Percentiles rank a stretch among this genome's conserved stretches.
Evolutionary conservation across 805 yeast species (phyloP).

Genomic region (Zygotorulaspora florentina): DNA sequence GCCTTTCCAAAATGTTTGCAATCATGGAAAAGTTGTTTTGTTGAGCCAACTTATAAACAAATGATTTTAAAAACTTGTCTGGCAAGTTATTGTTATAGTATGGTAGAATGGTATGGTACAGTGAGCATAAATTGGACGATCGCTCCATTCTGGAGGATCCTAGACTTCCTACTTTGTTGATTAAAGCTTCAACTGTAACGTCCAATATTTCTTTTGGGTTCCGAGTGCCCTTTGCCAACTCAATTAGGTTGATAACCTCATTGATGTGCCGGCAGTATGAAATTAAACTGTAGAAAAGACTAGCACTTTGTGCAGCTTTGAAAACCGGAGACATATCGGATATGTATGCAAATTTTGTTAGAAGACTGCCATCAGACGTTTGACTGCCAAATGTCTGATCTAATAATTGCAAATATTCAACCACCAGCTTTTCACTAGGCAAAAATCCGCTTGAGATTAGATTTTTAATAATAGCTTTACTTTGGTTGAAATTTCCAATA

Average conservation of each 20-base stretch:
- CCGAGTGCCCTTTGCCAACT: slow-evolving; percentile 11
- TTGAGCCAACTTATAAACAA: slow-evolving; percentile 13
- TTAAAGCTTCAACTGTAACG: slow-evolving; percentile 11
- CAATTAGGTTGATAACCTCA: slow-evolving; percentile 20
- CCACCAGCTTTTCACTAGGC: slow-evolving; percentile 15
- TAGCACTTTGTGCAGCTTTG: slow-evolving; percentile 11
- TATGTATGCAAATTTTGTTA: slow-evolving; percentile 19
- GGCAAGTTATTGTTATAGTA: slow-evolving; percentile 10
- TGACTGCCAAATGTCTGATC: slow-evolving; percentile 1
- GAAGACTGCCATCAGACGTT: slow-evolving; percentile 2
- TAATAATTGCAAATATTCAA: slow-evolving; percentile 17
- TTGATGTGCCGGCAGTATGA: slow-evolving; percentile 23
- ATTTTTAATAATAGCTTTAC: slow-evolving; percentile 15
- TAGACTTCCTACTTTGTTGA: slow-evolving; percentile 9
- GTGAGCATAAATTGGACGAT: slow-evolving; percentile 13
- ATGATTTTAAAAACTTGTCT: slow-evolving; percentile 8
- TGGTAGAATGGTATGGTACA: slow-evolving; percentile 12
- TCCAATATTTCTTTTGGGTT: slow-evolving; percentile 14
- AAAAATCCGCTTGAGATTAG: slow-evolving; percentile 13
- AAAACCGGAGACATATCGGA: slow-evolving; percentile 23
- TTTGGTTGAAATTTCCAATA: slow-evolving; percentile 10
- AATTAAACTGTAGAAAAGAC: slow-evolving; percentile 15
- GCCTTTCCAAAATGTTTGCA: slow-evolving; percentile 6
- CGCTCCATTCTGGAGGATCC: slow-evolving; percentile 9
- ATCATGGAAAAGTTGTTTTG: slow-evolving; percentile 16